Percentiles rank a stretch among this genome's conserved stretches.
phyloP scores from a whole-genome alignment of 2,329 filamentous ascomycete species.

The Cytospora mali region DNA sequence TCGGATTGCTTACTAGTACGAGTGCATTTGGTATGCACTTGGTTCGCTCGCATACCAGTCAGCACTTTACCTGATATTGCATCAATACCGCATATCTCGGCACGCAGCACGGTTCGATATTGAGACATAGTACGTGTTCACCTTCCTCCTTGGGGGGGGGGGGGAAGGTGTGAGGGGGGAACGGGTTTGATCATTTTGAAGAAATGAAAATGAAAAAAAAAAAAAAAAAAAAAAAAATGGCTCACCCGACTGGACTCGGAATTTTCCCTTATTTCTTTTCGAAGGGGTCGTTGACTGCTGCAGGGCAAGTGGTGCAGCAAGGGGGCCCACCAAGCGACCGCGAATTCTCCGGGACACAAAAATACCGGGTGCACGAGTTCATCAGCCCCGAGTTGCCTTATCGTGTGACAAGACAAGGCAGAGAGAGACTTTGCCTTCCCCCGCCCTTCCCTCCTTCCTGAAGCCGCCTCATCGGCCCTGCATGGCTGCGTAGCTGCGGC shows the following conservation, averaged over 20 bases:
- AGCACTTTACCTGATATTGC: background rate
- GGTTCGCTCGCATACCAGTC: background rate
- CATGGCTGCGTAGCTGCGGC: background rate
- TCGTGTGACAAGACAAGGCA: background rate
- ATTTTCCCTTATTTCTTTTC: too few species aligned
- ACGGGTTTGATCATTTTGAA: background rate
- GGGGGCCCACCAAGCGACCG: too few species aligned
- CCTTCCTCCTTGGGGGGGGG: background rate
- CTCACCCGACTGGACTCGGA: too few species aligned
- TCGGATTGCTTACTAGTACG: constrained; percentile 15
- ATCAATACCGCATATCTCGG: too few species aligned
- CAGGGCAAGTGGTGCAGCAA: too few species aligned
- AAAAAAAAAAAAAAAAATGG: too few species aligned
- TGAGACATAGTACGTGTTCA: background rate
- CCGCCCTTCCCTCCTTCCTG: too few species aligned
- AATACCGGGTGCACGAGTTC: too few species aligned
- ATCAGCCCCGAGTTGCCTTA: background rate
- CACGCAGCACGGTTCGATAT: background rate
- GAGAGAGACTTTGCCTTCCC: background rate
- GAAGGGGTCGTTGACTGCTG: too few species aligned
- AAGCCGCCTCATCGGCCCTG: background rate
- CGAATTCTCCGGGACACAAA: too few species aligned
- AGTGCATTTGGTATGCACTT: background rate
- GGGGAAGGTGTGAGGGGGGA: too few species aligned
- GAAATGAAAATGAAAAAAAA: too few species aligned